Evolutionary conservation across 306 rosid species (phyloP).

Genomic region (Carpinus fangiana): DNA sequence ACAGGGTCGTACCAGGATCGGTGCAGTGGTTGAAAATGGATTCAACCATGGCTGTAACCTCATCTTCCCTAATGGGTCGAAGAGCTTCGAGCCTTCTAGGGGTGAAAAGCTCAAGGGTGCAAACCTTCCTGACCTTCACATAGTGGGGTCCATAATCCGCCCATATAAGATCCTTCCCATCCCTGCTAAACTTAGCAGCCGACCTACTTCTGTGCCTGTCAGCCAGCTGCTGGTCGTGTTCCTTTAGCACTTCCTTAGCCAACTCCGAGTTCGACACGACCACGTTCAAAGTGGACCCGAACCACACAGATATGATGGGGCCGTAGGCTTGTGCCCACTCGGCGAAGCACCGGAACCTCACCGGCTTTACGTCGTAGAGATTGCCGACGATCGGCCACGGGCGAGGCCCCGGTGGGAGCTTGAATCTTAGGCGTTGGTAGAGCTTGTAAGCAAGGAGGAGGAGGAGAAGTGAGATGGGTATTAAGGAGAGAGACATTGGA

Average conservation of each 20-base stretch:
- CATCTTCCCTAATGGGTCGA: conserved; percentile 85
- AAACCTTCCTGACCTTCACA: conserved; percentile 92
- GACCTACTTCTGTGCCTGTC: conserved; percentile 73
- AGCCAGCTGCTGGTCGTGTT: conserved; percentile 69
- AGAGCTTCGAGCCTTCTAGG: conserved; percentile 64
- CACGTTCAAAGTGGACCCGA: conserved; percentile 71
- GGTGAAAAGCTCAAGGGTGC: conserved; percentile 89
- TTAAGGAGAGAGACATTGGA: conserved; percentile 22
- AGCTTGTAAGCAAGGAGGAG: conserved; percentile 41
- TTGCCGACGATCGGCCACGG: conserved; percentile 85
- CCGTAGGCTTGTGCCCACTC: conserved; percentile 84
- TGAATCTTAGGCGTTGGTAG: conserved; percentile 55
- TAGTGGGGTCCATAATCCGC: conserved; percentile 96
- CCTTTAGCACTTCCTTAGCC: conserved; percentile 76
- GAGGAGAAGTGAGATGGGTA: conserved; percentile 30
- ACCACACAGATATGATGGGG: conserved; percentile 88
- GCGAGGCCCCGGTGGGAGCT: conserved; percentile 84
- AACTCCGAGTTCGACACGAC: conserved; percentile 62
- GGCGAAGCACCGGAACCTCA: conserved; percentile 74
- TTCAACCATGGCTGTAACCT: conserved; percentile 87
- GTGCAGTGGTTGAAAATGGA: conserved; percentile 56
- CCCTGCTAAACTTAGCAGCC: conserved; percentile 71
- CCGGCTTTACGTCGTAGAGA: conserved; percentile 79
- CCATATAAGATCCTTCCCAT: conserved; percentile 86
- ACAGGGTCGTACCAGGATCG: conserved; percentile 41